Base-by-base conservation (phyloP, 2,329 filamentous ascomycete species). In the Eurotiales sp. region DNA sequence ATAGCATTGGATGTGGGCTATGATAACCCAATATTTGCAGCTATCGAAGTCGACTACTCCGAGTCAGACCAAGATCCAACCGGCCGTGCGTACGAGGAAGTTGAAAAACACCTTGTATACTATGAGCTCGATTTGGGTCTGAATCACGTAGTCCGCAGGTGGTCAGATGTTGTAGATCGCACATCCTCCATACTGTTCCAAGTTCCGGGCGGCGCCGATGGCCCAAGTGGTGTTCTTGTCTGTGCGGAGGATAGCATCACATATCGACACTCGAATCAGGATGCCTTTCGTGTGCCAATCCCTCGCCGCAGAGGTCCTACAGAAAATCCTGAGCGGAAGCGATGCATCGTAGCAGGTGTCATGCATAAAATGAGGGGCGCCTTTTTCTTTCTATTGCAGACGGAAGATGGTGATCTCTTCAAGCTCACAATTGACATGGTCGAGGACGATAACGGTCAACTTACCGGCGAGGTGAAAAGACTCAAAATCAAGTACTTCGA, bases 401-500 rank as follows among this genome's bases (percentile, higher is more conserved):
- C 88, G 0, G 93, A 99, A 52, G 95, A 99, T 67, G 93, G 93
- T n/a, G 95, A 99, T 68, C 77, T 99, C 6, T 97, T 99, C 79
- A 97, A 97, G 68, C 81, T 97, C 45, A 96, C 87, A 0, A 84
- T 99, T 54, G 90, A 96, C 57, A 92, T 96, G 84, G 80, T 85
- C 8, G 86, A 91, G 59, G 88, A 95, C 60, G 66, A 86, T 1
- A 82, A 87, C 42, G 89, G 87, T 11, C 85, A 89, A 54, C 77
- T 85, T 1, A 92, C 88, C 0, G 87, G 87, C 25, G 88, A 93
- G 64, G 91, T 97, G 2, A 82, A 82, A 61, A 80, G 85, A 53
- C 75, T 99, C 52, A 93, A 90, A 68, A 88, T 99, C 72, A 96
- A 96, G 68, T 99, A 97, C 70, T 99, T 97, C 61, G 93, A 99